Evolutionary conservation across 345 rosid species (phyloP).

Genomic region (Laguncularia racemosa): DNA sequence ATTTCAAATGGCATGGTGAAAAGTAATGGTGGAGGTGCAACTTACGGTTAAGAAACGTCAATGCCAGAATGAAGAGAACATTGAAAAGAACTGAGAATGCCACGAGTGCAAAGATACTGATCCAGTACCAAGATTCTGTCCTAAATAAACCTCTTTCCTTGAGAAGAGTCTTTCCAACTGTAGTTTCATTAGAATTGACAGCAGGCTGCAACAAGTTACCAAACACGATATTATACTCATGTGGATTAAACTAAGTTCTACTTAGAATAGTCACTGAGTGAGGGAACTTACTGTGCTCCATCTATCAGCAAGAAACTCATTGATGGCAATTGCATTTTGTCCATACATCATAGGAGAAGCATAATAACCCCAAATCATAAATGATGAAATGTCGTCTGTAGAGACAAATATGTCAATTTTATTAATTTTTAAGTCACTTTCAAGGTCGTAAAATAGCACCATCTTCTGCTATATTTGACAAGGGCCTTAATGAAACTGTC

Average conservation of each 20-base stretch:
- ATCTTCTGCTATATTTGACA: no score
- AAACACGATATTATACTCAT: not conserved
- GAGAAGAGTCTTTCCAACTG: constrained; percentile 19
- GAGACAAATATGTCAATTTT: not conserved
- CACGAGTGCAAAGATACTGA: constrained; percentile 43
- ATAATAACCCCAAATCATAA: constrained; percentile 24
- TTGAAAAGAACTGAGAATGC: constrained; percentile 36
- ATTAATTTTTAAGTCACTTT: no score
- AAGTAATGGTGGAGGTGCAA: not conserved
- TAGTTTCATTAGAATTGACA: constrained; percentile 2
- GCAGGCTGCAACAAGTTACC: not conserved
- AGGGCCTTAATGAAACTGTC: constrained; percentile 14
- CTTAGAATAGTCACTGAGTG: constrained; percentile 7
- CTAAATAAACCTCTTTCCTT: constrained; percentile 36
- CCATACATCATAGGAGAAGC: constrained; percentile 27
- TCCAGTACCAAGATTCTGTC: constrained; percentile 62
- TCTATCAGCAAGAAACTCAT: constrained; percentile 20
- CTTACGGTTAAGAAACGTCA: constrained; percentile 54
- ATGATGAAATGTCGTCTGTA: constrained; percentile 19
- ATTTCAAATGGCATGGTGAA: not conserved
- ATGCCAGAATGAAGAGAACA: constrained; percentile 26
- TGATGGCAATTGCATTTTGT: constrained; percentile 21
- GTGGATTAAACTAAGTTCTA: not conserved
- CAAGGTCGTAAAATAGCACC: no score
- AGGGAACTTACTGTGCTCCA: constrained; percentile 13